Conservation (phyloP, 169 alveolate genomes). For the Plasmodium chabaudi region DNA sequence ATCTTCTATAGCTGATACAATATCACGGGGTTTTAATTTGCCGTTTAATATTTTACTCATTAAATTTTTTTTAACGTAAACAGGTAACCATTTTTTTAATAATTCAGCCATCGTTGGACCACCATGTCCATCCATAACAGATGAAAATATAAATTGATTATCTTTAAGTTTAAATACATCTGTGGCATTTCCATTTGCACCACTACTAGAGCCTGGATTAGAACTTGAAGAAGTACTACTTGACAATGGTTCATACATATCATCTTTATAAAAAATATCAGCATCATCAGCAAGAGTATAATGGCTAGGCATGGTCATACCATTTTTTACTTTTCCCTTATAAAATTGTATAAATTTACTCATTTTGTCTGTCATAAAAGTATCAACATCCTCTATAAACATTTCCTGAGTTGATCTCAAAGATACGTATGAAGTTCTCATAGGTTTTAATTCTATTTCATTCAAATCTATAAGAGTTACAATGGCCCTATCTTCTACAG, state of each 20-base stretch:
- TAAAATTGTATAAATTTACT: too few relatives aligned
- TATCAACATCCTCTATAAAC: neutral
- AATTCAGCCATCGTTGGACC: constrained; percentile 46
- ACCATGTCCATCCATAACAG: constrained; percentile 73
- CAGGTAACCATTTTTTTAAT: constrained; percentile 38
- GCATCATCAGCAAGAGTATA: too few relatives aligned
- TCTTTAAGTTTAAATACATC: neutral
- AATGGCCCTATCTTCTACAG: constrained; percentile 62
- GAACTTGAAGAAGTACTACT: too few relatives aligned
- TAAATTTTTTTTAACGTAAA: constrained; percentile 55
- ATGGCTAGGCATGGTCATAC: too few relatives aligned
- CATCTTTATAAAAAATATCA: too few relatives aligned
- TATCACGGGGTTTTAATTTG: constrained; percentile 8
- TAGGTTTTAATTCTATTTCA: too few relatives aligned
- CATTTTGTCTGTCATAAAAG: neutral
- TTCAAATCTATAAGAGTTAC: constrained; percentile 19
- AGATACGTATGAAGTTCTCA: too few relatives aligned
- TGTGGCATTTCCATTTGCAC: too few relatives aligned
- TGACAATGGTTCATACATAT: too few relatives aligned
- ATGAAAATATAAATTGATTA: constrained; percentile 27
- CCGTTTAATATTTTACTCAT: constrained; percentile 8
- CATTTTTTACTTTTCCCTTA: too few relatives aligned
- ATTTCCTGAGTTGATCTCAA: too few relatives aligned
- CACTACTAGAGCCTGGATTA: too few relatives aligned
- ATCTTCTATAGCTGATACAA: constrained; percentile 20